Conservation (phyloP, 148 eudicot genomes). For the Selenicereus undatus region DNA sequence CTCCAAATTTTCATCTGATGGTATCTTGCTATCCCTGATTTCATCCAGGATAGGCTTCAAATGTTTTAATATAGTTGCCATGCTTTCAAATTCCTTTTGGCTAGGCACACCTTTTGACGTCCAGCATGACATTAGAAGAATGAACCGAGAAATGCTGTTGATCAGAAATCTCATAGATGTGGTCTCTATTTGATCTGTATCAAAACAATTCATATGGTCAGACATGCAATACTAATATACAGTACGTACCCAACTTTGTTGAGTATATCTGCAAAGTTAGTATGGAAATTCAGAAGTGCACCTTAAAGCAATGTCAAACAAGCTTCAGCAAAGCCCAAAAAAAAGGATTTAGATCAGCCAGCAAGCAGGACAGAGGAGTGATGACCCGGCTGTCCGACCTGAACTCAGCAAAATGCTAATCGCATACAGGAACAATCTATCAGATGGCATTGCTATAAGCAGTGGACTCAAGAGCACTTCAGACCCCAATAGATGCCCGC, state of each 20-base stretch:
- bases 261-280: background rate
- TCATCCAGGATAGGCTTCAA: conserved; percentile 68
- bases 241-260: background rate
- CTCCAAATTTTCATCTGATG: conserved; percentile 46
- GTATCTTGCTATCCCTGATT: conserved; percentile 37
- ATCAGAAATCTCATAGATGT: conserved; percentile 55
- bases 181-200: conserved; percentile 62
- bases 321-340: too few relatives aligned
- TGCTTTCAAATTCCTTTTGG: conserved; percentile 43
- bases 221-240: background rate
- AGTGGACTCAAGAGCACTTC: background rate
- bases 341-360: too few relatives aligned
- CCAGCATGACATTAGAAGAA: conserved; percentile 70
- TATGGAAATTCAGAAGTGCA: background rate
- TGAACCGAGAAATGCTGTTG: conserved; percentile 82
- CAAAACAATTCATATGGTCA: background rate
- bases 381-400: background rate
- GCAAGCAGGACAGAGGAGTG: too few relatives aligned
- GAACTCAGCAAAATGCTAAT: background rate
- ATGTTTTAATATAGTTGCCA: conserved; percentile 55
- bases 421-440: background rate
- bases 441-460: background rate
- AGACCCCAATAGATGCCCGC: background rate
- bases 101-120: conserved; percentile 50
- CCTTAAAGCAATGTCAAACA: background rate